These are phyloP conservation scores for Rhodomyrtus tomentosa DNA, from an alignment of 345 rosid species.

Conservation along the genomic window DNA sequence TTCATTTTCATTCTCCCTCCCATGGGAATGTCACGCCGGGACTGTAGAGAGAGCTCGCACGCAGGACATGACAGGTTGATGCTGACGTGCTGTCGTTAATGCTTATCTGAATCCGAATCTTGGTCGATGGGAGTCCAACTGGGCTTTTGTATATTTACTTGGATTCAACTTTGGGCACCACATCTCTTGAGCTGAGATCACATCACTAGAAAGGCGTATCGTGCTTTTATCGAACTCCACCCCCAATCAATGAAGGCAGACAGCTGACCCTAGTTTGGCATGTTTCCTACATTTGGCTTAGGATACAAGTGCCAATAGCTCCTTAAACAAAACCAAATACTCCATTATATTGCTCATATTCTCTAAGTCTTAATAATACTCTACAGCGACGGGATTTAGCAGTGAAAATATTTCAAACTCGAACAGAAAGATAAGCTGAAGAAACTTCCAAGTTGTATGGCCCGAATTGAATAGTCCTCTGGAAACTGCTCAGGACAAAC, in stretches of 20 bases:
- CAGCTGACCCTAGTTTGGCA: not conserved
- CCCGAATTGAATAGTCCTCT: not conserved
- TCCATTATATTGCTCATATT: not conserved
- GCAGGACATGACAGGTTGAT: not conserved
- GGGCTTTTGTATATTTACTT: too few species aligned
- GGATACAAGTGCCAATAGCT: not conserved
- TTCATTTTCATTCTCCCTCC: not conserved
- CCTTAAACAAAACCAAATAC: not conserved
- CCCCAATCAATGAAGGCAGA: not conserved
- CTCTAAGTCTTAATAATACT: not conserved
- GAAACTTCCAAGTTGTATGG: not conserved
- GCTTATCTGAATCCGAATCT: not conserved
- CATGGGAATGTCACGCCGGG: not conserved
- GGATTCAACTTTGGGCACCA: too few species aligned
- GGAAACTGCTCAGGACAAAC: not conserved
- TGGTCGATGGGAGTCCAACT: not conserved
- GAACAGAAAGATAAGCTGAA: not conserved
- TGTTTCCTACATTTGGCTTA: not conserved
- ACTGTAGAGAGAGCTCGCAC: not conserved
- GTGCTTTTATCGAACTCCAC: not conserved
- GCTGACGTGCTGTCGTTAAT: not conserved
- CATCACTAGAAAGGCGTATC: too few species aligned
- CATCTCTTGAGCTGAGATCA: too few species aligned
- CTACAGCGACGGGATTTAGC: not conserved
- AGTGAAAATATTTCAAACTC: not conserved